A percentile compares a stretch with the other conserved stretches of the same genome.
Evolutionary conservation across 495 filamentous ascomycete species (phyloP).

Genomic region (Elasticomyces elasticus): DNA sequence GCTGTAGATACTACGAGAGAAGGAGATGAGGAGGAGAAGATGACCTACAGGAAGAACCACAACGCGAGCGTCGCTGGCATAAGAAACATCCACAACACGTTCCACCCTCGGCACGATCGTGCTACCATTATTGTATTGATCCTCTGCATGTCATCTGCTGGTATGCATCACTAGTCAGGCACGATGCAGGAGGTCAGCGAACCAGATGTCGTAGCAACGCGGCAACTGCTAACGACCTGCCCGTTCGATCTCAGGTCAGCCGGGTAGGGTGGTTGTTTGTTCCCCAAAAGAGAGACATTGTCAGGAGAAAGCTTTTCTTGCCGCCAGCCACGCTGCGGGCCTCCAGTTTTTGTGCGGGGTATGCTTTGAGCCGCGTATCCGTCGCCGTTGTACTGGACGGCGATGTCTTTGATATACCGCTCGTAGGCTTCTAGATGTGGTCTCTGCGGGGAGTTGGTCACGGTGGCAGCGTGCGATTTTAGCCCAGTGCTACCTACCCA

Average conservation of each 20-base stretch:
- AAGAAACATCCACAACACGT: not conserved
- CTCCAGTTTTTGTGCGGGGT: not conserved
- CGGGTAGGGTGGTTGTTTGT: not conserved
- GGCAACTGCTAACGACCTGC: not conserved
- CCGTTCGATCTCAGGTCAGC: not conserved
- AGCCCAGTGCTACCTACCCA: too few relatives aligned
- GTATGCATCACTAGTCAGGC: slow-evolving; percentile 4
- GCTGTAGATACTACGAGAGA: not conserved
- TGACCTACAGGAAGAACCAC: not conserved
- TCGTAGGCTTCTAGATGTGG: too few relatives aligned
- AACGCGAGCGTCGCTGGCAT: not conserved
- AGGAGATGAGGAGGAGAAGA: not conserved
- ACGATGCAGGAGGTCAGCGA: not conserved
- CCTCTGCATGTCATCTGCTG: not conserved
- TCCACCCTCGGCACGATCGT: not conserved
- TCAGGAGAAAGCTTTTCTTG: not conserved
- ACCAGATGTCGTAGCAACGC: not conserved
- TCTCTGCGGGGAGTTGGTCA: too few relatives aligned
- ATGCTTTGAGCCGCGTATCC: not conserved
- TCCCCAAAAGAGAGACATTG: not conserved
- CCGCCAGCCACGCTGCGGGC: not conserved
- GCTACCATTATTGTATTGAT: not conserved
- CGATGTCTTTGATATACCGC: too few relatives aligned
- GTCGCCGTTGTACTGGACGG: too few relatives aligned
- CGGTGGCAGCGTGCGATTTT: too few relatives aligned